A percentile compares a stretch with the other conserved stretches of the same genome.
Conservation (phyloP, 441 rosid species). For the Mallotus repandus region DNA sequence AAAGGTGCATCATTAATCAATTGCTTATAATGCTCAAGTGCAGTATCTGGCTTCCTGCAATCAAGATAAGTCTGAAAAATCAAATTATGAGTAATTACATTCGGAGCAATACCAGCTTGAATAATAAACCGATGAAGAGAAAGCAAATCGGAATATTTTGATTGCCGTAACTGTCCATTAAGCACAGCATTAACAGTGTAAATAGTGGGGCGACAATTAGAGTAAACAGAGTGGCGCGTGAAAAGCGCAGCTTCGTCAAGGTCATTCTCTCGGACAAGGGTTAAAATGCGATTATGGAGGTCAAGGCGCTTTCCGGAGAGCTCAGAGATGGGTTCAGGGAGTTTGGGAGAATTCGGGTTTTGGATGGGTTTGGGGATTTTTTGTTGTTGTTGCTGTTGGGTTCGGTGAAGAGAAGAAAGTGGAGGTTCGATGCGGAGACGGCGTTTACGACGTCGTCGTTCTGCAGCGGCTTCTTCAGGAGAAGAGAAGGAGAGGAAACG, state of each 20-base stretch:
- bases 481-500: slow-evolving; percentile 72
- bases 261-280: slow-evolving; percentile 69
- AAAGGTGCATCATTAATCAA: slow-evolving; percentile 63
- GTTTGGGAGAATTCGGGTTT: slow-evolving; percentile 78
- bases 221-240: slow-evolving; percentile 94
- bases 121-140: slow-evolving; percentile 73
- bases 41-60: slow-evolving; percentile 70
- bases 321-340: slow-evolving; percentile 68
- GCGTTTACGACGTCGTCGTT: slow-evolving; percentile 87
- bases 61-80: slow-evolving; percentile 80
- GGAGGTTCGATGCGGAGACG: slow-evolving; percentile 85
- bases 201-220: slow-evolving; percentile 83
- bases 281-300: slow-evolving; percentile 74
- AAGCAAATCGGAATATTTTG: slow-evolving; percentile 65
- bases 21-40: slow-evolving; percentile 74
- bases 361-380: slow-evolving; percentile 50
- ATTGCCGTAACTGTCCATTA: slow-evolving; percentile 76
- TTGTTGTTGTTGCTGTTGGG: slow-evolving; percentile 46
- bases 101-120: slow-evolving; percentile 78
- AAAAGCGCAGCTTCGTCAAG: slow-evolving; percentile 84
- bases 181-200: slow-evolving; percentile 85
- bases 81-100: slow-evolving; percentile 69
- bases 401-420: slow-evolving; percentile 55
- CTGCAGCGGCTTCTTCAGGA: slow-evolving; percentile 92
- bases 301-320: slow-evolving; percentile 77